These are phyloP conservation scores for Suillus plorans DNA, from an alignment of 768 basidiomycete genomes.

Conservation along the genomic window DNA sequence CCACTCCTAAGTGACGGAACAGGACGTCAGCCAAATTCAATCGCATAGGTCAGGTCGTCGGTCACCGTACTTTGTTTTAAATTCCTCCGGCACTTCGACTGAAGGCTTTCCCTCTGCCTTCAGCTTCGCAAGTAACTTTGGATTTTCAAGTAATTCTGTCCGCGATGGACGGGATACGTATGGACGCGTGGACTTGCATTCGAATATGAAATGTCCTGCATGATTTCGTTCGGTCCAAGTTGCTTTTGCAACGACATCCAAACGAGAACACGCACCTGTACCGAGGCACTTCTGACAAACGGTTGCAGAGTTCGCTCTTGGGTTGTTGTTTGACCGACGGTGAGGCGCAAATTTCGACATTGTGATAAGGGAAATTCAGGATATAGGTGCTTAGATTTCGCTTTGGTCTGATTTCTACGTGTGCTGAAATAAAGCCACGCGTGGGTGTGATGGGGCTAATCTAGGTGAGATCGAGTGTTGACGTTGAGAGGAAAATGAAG, in stretches of 20 bases:
- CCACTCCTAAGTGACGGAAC: constrained; percentile 50
- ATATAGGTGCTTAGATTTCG: background rate
- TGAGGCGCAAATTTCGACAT: constrained; percentile 88
- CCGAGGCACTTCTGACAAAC: constrained; percentile 82
- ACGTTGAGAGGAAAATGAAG: background rate
- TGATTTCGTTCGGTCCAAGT: background rate
- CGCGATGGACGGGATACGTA: constrained; percentile 90
- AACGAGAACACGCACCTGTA: constrained; percentile 44
- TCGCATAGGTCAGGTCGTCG: background rate
- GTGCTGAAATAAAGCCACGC: background rate
- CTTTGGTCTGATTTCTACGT: background rate
- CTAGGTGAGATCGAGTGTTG: background rate
- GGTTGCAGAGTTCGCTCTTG: constrained; percentile 63
- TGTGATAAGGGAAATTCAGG: background rate
- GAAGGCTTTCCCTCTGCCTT: constrained; percentile 72
- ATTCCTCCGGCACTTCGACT: constrained; percentile 88
- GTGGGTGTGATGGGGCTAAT: background rate
- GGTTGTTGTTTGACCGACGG: constrained; percentile 56
- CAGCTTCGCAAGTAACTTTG: constrained; percentile 61
- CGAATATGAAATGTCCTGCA: constrained; percentile 85
- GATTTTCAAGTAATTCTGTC: constrained; percentile 83
- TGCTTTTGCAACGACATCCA: constrained; percentile 4
- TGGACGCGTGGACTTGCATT: constrained; percentile 80
- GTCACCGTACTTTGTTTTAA: constrained; percentile 68
- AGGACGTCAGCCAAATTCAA: constrained; percentile 7